Percentiles rank a stretch among this genome's conserved stretches.
phyloP scores from a whole-genome alignment of 179 eudicot species.

The Spergularia azorica region DNA sequence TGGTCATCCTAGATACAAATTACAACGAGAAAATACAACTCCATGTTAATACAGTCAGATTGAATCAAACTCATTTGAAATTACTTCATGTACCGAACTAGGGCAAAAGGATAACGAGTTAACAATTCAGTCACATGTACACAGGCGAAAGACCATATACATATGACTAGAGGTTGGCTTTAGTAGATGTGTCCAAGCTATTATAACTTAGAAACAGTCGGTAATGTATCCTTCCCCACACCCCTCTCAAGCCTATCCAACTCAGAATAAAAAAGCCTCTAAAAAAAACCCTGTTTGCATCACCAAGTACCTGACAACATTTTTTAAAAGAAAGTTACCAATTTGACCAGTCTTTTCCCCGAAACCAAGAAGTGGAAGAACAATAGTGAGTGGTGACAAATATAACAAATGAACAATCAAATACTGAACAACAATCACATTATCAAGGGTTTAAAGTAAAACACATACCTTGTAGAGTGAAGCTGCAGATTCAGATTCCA shows the following conservation, averaged over 20 bases:
- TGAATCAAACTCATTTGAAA: not conserved
- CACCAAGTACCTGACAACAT: too few species aligned
- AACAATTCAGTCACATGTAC: not conserved
- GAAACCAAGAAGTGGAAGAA: not conserved
- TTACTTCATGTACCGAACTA: not conserved
- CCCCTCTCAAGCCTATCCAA: too few species aligned
- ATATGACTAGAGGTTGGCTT: not conserved
- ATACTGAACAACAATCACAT: not conserved
- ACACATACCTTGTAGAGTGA: constrained; percentile 76
- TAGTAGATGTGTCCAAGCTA: not conserved
- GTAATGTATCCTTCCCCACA: too few species aligned
- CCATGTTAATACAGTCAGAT: constrained; percentile 5
- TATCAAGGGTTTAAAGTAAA: too few species aligned
- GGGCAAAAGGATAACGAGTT: not conserved
- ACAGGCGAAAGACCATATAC: not conserved
- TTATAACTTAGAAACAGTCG: not conserved
- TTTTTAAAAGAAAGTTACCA: too few species aligned
- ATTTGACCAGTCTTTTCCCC: too few species aligned
- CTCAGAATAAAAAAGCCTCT: too few species aligned
- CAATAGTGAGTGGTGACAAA: not conserved
- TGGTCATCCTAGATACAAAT: constrained; percentile 72
- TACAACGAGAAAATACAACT: not conserved
- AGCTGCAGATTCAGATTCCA: constrained; percentile 97
- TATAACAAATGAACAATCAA: not conserved
- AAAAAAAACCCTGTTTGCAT: too few species aligned